Conservation (phyloP, 2,329 filamentous ascomycete species). For the Daldinia sp. region DNA sequence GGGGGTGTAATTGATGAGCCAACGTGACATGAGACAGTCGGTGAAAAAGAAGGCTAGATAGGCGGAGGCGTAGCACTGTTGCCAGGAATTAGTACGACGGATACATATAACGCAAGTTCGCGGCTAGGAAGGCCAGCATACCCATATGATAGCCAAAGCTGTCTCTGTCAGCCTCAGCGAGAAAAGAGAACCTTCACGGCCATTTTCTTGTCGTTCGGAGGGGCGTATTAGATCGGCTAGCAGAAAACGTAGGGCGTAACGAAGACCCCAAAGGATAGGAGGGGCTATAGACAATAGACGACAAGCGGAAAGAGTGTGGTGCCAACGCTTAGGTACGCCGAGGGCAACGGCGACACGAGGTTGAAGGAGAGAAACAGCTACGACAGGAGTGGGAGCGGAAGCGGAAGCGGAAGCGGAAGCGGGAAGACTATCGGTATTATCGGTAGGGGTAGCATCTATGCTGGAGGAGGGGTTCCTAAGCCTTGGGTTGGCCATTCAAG, state of each 20-base stretch:
- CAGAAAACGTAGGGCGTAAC: conserved; percentile 73
- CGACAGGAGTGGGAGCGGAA: conserved; percentile 37
- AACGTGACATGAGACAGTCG: conserved; percentile 84
- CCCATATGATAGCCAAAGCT: conserved; percentile 77
- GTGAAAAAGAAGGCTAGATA: conserved; percentile 86
- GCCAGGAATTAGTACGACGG: conserved; percentile 1
- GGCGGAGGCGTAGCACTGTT: conserved; percentile 76
- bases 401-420: conserved; percentile 26
- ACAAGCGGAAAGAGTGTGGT: conserved; percentile 75
- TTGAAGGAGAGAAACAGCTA: conserved; percentile 63
- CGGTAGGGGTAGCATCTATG: conserved; percentile 20
- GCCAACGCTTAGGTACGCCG: conserved; percentile 76
- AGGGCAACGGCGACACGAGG: conserved; percentile 81
- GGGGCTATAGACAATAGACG: conserved; percentile 77
- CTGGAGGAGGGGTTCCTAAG: conserved; percentile 4
- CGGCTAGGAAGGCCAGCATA: conserved; percentile 49
- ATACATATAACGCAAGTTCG: background rate
- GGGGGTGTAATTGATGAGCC: conserved; percentile 86
- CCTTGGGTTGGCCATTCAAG: conserved; percentile 37
- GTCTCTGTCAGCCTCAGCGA: conserved; percentile 71
- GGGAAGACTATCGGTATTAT: conserved; percentile 18
- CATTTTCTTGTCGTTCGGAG: conserved; percentile 44
- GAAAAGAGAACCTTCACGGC: conserved; percentile 54
- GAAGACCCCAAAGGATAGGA: conserved; percentile 75
- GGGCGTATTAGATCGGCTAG: conserved; percentile 63